Base-by-base conservation (phyloP, 441 rosid species). In the Euphorbia celastroides region DNA sequence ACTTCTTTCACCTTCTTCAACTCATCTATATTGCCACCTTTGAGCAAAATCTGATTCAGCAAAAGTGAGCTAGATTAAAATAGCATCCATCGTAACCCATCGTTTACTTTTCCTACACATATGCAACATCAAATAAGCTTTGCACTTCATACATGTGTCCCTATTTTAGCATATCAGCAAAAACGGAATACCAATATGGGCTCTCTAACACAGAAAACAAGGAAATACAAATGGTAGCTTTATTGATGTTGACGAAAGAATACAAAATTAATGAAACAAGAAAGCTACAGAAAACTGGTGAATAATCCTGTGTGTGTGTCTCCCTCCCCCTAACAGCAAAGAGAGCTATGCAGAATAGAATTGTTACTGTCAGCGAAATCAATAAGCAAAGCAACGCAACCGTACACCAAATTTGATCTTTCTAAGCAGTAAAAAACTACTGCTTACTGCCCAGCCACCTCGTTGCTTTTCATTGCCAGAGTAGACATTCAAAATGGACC, bases 1-100 rank as follows among this genome's bases (percentile, higher is more conserved):
- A 94, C 97, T 74, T 87, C 91, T 77, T 94, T 94, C 69, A 94
- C 90, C 78, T 92, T 94, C 85, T 89, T 94, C 85, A 94, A 71
- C 67, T 94, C 96, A 23, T 86, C 92, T 64, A 81, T 88, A 72
- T 80, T 70, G 62, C 92, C 98, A 70, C 99, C 99, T 78, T 84
- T 88, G 60, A 92, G 96, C 71, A 92, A 78, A 79, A 94, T 92
- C 99, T 94, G 83, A 73, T 75, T 69, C 30, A 51, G 69, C 60
- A 34, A 63, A 55, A 68, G 61, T 27, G 12, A 31, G 16, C 12
- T 30, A 52, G 25, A 41, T 51, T 13, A 62, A 50, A 14, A 30
- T 62, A 52, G n/a, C 3, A 58, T 20, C 27, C n/a, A 46, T 60
- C 38, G 57, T 25, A 19, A 27, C 59, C 51, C 56, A 10, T 57